Evolutionary conservation across 345 rosid genomes (phyloP).

Genomic region (Salix caprea): DNA sequence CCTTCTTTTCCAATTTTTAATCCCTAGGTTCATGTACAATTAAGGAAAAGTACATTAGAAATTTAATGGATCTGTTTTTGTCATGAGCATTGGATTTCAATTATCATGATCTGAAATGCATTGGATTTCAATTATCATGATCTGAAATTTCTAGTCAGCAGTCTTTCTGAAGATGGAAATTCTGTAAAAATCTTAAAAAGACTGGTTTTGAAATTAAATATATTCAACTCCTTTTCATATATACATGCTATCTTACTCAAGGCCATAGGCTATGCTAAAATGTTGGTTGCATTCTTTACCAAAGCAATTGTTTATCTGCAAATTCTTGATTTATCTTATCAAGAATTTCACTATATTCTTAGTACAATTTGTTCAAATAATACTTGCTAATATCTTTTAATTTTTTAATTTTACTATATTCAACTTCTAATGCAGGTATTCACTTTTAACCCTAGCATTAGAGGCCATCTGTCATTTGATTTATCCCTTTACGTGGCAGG

Average conservation of each 20-base stretch:
- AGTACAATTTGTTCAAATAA: too few relatives aligned
- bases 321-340: background rate
- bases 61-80: background rate
- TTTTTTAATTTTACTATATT: background rate
- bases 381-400: background rate
- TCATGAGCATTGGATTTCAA: background rate
- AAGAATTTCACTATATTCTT: too few relatives aligned
- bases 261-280: background rate
- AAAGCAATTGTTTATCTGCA: background rate
- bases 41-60: background rate
- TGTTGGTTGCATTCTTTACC: background rate
- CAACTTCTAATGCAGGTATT: too few relatives aligned
- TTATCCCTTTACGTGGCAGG: slow-evolving; percentile 99
- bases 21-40: background rate
- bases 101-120: too few relatives aligned
- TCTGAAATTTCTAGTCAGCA: background rate
- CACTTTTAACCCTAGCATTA: slow-evolving; percentile 17
- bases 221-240: background rate
- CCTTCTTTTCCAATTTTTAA: background rate
- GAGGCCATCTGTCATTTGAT: slow-evolving; percentile 97
- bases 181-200: background rate
- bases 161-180: background rate
- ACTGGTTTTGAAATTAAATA: background rate
- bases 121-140: background rate
- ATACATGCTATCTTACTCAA: background rate